phyloP scores from a whole-genome alignment of 768 basidiomycete genomes.

The Cystobasidium onofrii region DNA sequence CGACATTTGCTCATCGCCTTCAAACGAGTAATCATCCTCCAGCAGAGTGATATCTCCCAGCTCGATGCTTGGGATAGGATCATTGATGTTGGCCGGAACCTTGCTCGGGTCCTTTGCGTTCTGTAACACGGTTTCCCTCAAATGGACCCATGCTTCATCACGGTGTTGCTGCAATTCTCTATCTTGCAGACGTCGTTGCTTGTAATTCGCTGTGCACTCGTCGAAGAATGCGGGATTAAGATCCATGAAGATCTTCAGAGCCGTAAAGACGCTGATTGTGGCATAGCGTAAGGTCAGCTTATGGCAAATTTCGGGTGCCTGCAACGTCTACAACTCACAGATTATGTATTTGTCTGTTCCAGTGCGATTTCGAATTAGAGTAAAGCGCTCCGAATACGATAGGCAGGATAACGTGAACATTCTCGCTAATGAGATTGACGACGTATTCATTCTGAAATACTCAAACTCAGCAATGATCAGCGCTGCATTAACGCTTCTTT shows the following conservation, averaged over 20 bases:
- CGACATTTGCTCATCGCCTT: slow-evolving; percentile 63
- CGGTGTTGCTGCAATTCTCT: slow-evolving; percentile 73
- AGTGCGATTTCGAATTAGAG: slow-evolving; percentile 90
- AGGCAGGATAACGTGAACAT: slow-evolving; percentile 74
- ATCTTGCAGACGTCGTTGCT: slow-evolving; percentile 78
- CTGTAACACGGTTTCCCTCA: slow-evolving; percentile 65
- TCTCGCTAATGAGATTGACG: slow-evolving; percentile 97
- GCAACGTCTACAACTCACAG: slow-evolving; percentile 44
- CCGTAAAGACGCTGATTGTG: slow-evolving; percentile 81
- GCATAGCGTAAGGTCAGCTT: neutral
- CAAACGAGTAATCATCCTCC: slow-evolving; percentile 77
- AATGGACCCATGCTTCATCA: slow-evolving; percentile 80
- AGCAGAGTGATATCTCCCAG: slow-evolving; percentile 81
- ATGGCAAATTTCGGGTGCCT: neutral
- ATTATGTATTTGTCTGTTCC: slow-evolving; percentile 68
- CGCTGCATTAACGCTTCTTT: neutral
- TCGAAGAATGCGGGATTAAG: slow-evolving; percentile 86
- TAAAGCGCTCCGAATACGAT: slow-evolving; percentile 96
- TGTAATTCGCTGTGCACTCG: slow-evolving; percentile 84
- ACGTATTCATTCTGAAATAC: slow-evolving; percentile 75
- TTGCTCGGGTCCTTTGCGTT: slow-evolving; percentile 45
- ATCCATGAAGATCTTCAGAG: slow-evolving; percentile 96
- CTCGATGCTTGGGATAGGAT: slow-evolving; percentile 65
- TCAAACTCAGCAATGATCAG: neutral
- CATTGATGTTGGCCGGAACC: slow-evolving; percentile 50